phyloP scores from a whole-genome alignment of 352 stramenopile genomes.

The Globisporangium perplexum region DNA sequence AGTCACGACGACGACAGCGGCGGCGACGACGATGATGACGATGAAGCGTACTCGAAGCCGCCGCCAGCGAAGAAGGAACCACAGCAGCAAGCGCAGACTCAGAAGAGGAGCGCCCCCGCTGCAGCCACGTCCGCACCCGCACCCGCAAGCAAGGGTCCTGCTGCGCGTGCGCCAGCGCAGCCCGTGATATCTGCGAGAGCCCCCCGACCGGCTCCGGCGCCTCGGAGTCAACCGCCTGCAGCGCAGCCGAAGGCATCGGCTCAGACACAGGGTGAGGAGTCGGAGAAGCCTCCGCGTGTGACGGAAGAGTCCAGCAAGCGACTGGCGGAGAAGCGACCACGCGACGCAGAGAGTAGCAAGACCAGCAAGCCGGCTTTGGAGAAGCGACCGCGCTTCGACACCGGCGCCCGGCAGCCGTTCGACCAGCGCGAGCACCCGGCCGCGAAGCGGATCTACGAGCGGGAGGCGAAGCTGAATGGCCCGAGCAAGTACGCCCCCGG shows the following conservation, averaged over 20 bases:
- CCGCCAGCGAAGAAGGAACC: not conserved
- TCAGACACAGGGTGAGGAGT: not conserved
- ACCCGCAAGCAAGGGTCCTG: not conserved
- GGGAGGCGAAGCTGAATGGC: constrained; percentile 9
- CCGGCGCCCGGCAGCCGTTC: not conserved
- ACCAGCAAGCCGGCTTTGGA: constrained; percentile 7
- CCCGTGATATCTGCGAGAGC: too few species aligned
- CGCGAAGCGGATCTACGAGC: constrained; percentile 9
- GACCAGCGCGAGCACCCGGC: constrained; percentile 10
- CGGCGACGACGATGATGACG: constrained; percentile 17
- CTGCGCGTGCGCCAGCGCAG: not conserved
- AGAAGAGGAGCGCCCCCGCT: constrained; percentile 1
- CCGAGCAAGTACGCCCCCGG: constrained; percentile 9
- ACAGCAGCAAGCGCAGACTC: not conserved
- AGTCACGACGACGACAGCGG: constrained; percentile 16
- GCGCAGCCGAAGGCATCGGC: not conserved
- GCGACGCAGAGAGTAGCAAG: constrained; percentile 2
- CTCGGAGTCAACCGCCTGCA: not conserved
- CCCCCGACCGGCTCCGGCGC: not conserved
- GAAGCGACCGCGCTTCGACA: constrained; percentile 9
- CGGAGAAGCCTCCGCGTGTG: not conserved
- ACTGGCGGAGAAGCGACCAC: constrained; percentile 5
- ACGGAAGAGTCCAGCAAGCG: not conserved
- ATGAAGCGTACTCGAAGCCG: constrained; percentile 7
- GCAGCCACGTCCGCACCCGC: not conserved